Conservation (phyloP, 2,329 filamentous ascomycete genomes). For the Colletotrichum sp. region DNA sequence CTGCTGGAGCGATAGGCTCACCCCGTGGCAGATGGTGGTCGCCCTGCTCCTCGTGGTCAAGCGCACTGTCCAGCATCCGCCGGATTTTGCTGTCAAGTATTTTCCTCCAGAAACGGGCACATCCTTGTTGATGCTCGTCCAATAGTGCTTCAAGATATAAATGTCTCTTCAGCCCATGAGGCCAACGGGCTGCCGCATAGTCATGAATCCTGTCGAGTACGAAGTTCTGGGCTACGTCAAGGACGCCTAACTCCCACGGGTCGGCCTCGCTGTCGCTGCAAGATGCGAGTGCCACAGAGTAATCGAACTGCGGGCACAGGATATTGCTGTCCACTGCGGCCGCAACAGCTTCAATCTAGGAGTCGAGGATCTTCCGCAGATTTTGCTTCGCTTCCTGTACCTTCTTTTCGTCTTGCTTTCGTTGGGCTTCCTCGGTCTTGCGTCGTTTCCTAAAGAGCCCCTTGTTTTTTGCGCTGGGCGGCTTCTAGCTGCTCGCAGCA, state of each 20-base stretch:
- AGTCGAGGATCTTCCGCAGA: not conserved
- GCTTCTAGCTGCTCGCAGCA: constrained; percentile 28
- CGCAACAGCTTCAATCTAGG: not conserved
- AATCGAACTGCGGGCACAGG: not conserved
- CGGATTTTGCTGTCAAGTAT: not conserved
- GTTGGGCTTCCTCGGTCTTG: not conserved
- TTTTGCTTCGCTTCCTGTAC: not conserved
- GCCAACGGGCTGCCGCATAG: not conserved
- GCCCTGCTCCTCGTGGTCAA: not conserved
- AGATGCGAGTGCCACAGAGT: not conserved
- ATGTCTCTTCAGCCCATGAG: not conserved
- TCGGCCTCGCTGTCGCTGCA: not conserved
- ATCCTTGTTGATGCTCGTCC: not conserved
- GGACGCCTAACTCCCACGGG: not conserved
- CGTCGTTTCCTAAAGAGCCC: not conserved
- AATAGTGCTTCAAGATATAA: not conserved
- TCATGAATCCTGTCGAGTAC: not conserved
- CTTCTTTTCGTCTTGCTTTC: not conserved
- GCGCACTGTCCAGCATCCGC: not conserved
- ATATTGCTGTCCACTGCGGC: not conserved
- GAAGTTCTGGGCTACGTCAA: not conserved
- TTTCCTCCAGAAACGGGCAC: not conserved
- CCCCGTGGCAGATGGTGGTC: not conserved
- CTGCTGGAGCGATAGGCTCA: not conserved
- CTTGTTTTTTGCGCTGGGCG: not conserved